Base-by-base conservation (phyloP, 208 protist species). In the Acanthamoeba quina region DNA sequence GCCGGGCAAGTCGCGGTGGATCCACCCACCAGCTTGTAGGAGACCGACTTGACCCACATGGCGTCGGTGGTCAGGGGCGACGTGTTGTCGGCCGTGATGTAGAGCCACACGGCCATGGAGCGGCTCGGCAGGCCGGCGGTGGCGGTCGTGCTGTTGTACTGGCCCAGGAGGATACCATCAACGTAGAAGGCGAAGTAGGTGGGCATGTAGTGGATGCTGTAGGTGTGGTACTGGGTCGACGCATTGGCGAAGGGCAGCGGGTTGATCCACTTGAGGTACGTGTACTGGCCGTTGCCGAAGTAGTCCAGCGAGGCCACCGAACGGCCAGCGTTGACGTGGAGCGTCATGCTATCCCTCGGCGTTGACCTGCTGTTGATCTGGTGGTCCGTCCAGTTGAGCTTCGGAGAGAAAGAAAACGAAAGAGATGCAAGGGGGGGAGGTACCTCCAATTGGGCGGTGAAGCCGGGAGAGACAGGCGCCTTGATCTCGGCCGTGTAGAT, bases 131-230 rank as follows among this genome's bases (percentile, higher is more conserved):
- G 68, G 68, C 24, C 68, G 11, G 7, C 6, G 24, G 68, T 0
- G 7, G 29, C 68, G 10, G 29, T 31, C 9, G 68, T 41, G 68
- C 68, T 76, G 68, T 76, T 76, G 68, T 76, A 76, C 26, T 1
- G 34, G 68, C 68, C 68, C 68, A 76, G 37, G 11, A 76, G 68
- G 26, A 41, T 24, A 15, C 6, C 6, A 15, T 76, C 68, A 29
- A n/a, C 68, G 37, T 47, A 76, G 29, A 47, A 76, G 68, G 68
- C 68, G 37, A 76, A 76, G 68, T 76, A 76, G 31, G 68, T 47
- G 31, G 68, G 68, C 68, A 76, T 76, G 37, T 76, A 76, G 68
- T 47, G 31, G 37, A 76, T 76, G 2, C 29, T 15, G 68, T 76
- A 76, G 37, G 41, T 76, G 68, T 76, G 68, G 68, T 37, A 76